These are phyloP conservation scores for Botrytis byssoidea DNA, from an alignment of 2,329 filamentous ascomycete species.

Conservation along the genomic window DNA sequence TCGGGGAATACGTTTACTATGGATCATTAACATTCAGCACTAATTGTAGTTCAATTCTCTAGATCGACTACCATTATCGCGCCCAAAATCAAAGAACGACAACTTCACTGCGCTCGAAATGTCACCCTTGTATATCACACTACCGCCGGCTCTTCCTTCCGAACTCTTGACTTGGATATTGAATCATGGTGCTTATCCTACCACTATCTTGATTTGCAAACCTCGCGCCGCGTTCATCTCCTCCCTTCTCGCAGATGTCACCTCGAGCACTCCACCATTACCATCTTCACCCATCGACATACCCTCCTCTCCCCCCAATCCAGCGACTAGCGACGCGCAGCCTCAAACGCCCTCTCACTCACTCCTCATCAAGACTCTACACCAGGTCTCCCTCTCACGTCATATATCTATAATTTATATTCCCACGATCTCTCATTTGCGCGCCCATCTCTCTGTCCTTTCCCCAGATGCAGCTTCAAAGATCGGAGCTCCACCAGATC, in stretches of 20 bases:
- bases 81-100: not conserved
- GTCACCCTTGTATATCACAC: slow-evolving; percentile 43
- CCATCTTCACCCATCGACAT: slow-evolving; percentile 17
- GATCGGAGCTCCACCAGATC: slow-evolving; percentile 9
- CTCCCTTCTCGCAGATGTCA: slow-evolving; percentile 53
- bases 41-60: slow-evolving; percentile 25
- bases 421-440: slow-evolving; percentile 72
- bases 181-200: slow-evolving; percentile 53
- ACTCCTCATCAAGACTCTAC: slow-evolving; percentile 63
- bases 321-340: not conserved
- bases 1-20: slow-evolving; percentile 1
- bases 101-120: slow-evolving; percentile 22
- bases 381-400: slow-evolving; percentile 65
- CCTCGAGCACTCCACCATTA: slow-evolving; percentile 16
- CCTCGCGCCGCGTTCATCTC: slow-evolving; percentile 63
- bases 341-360: slow-evolving; percentile 35
- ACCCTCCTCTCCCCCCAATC: slow-evolving; percentile 1
- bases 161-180: slow-evolving; percentile 67
- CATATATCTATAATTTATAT: slow-evolving; percentile 71
- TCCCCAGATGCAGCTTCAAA: slow-evolving; percentile 19
- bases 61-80: not conserved
- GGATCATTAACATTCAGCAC: slow-evolving; percentile 32
- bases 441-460: slow-evolving; percentile 66
- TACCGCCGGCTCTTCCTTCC: slow-evolving; percentile 54
- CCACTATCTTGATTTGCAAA: slow-evolving; percentile 70